Evolutionary conservation across 305 asterid genomes (phyloP).

Genomic region (Striga hermonthica): DNA sequence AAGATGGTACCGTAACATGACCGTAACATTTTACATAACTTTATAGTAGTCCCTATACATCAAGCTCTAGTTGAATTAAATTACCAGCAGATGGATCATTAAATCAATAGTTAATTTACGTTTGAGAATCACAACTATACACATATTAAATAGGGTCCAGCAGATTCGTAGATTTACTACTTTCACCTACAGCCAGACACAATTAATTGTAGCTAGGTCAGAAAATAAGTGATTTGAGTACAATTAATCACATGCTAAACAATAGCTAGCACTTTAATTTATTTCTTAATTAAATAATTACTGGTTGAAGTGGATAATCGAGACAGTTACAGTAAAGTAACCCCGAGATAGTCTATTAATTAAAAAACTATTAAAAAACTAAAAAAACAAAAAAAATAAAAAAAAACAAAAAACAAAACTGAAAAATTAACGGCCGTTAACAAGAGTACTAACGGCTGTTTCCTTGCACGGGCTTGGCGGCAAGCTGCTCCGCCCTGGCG

Average conservation of each 20-base stretch:
- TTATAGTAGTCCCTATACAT: too few species aligned
- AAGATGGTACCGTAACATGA: too few species aligned
- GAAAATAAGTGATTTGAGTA: background rate
- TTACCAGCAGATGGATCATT: too few species aligned
- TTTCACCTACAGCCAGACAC: background rate
- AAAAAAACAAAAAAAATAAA: conserved; percentile 31
- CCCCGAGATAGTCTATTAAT: conserved; percentile 34
- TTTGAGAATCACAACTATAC: too few species aligned
- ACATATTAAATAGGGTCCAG: background rate
- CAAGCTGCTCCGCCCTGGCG: conserved; percentile 60
- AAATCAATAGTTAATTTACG: too few species aligned
- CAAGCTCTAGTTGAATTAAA: too few species aligned
- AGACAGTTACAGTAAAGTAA: conserved; percentile 37
- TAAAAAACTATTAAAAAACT: conserved; percentile 7
- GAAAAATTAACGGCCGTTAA: conserved; percentile 67
- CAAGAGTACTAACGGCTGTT: conserved; percentile 69
- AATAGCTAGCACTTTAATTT: conserved; percentile 23
- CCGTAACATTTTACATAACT: too few species aligned
- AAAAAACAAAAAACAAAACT: conserved; percentile 12
- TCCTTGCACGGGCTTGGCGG: conserved; percentile 96
- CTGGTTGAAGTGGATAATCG: conserved; percentile 39
- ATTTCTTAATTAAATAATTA: conserved; percentile 28
- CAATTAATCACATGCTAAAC: conserved; percentile 31
- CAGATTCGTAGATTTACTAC: background rate
- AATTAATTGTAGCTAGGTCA: background rate